Evolutionary conservation across 139 green algal genomes (phyloP), one percentile per base, ranked within the genome.

Genomic region (Asterochloris sp.): DNA sequence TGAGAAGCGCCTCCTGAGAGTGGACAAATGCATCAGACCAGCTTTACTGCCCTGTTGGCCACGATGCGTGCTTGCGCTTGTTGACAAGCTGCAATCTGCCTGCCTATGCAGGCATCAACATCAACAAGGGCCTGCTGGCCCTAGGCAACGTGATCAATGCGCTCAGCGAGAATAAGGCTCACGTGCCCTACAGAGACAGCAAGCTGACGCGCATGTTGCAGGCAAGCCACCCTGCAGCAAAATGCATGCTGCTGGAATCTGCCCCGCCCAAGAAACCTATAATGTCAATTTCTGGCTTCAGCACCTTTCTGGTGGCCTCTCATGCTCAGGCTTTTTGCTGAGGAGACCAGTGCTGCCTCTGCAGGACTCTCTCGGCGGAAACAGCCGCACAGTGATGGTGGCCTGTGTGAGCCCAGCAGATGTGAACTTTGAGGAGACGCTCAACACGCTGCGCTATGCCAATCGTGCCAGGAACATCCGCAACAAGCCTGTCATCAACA

Each of bases 141-240:
- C 88, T 99, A 0, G 95, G 96, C 60, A 99, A 99, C 82, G 96
- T 99, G 24, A 99, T 99, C 86, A 95, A 90, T 76, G 94, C 97
- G 10, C 92, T 99, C 47, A 91, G 92, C 12, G 96, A 98, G 82
- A 86, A 88, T 69, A 92, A 98, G 78, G 69, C 73, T 26, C 92
- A 95, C 80, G 89, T 97, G 28, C 94, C 94, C 12, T 97, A 97
- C 88, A 89, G 97, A 26, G 94, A 99, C 89, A 94, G 85, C 73
- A 98, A 98, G 89, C 94, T 99, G 1, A 99, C 97, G 6, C 91
- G 97, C 19, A 93, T 99, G 81, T 87, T 99, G 84, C 90, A 93
- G 91, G 91, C 89, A 54, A 4, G 38, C 6, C 38, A 54, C 38
- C 38, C 38, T 54, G 38, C 38, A 54, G 38, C 38, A 54, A 6